phyloP scores from a whole-genome alignment of 495 filamentous ascomycete species.

The Aspergillus saccharolyticus region DNA sequence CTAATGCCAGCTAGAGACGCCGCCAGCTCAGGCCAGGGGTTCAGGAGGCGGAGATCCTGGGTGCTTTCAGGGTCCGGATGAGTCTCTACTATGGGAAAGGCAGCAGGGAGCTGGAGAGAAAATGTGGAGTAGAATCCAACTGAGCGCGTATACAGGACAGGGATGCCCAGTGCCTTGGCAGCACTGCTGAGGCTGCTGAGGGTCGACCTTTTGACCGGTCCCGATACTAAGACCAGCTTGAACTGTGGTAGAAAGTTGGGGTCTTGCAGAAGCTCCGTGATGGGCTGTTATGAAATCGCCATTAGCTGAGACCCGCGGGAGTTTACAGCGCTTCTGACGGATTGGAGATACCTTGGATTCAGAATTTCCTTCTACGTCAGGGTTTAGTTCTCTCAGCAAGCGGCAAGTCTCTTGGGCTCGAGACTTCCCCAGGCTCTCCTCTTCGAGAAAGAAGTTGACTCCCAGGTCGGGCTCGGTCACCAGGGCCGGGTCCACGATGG shows the following conservation, averaged over 20 bases:
- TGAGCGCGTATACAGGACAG: conserved; percentile 77
- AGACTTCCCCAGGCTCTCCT: conserved; percentile 68
- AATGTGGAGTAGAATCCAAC: conserved; percentile 87
- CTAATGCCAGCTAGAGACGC: conserved; percentile 55
- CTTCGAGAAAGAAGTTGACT: conserved; percentile 94
- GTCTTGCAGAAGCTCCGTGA: conserved; percentile 35
- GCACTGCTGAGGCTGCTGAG: conserved; percentile 55
- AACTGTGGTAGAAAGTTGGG: conserved; percentile 50
- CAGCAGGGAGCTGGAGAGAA: conserved; percentile 64
- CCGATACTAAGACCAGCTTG: conserved; percentile 70
- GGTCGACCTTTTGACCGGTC: conserved; percentile 57
- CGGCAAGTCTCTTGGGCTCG: conserved; percentile 73
- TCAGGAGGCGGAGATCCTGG: conserved; percentile 78
- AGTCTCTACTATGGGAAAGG: conserved; percentile 93
- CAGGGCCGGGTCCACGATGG: conserved; percentile 73
- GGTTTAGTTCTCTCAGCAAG: conserved; percentile 83
- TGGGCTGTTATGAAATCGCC: conserved; percentile 22
- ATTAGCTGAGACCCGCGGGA: conserved; percentile 9
- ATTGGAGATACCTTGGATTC: conserved; percentile 38
- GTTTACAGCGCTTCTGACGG: background rate
- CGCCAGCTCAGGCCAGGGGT: conserved; percentile 80
- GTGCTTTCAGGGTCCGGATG: conserved; percentile 86
- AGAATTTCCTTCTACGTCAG: conserved; percentile 75
- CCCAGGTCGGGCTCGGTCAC: conserved; percentile 83
- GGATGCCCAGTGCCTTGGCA: conserved; percentile 57